Evolutionary conservation across 768 basidiomycete genomes (phyloP), one percentile per base, ranked within the genome.

Genomic region (Sarcodon sp.): DNA sequence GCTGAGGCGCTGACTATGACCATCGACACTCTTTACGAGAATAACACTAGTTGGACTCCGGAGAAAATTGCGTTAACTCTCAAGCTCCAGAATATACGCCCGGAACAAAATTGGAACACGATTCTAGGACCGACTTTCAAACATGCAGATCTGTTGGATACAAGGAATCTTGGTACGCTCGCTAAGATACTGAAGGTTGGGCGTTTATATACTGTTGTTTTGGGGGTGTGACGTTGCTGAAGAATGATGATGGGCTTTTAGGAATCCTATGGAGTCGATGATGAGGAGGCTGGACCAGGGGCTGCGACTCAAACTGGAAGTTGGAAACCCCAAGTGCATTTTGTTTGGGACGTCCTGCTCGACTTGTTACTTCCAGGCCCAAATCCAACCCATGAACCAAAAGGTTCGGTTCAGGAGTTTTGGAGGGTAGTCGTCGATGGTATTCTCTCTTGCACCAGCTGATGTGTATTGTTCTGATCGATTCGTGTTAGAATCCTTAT

Each of bases 281-380:
- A 61, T 34, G 57, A 60, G 48, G 56, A 68, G 35, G 59, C 38
- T 5, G 76, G 79, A 27, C 21, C 21, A 27, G 21, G 21, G 21
- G 68, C 70, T 13, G 39, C 13, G 13, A 13, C 39, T 41, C 39
- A 9, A 9, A 64, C 71, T 34, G 76, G 76, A 34, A 63, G 75
- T 11, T 90, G 92, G 91, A 93, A 87, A 61, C 82, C 92, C 48
- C 83, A 91, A 59, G 70, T 93, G 38, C 94, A 96, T 60, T 92
- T 88, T 61, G 87, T 83, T 18, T 99, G 94, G 94, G 77, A 80
- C 51, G 67, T 81, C 50, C 75, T 98, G 44, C 66, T 97, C 33
- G 83, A 92, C 52, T 71, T 71, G 44, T 77, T 90, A 45, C 73
- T 93, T 47, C 73, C 79, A 10, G 62, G 64, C 15, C 62, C 70